Evolutionary conservation across 73 alveolate species (phyloP).

Genomic region (Stentor coeruleus): DNA sequence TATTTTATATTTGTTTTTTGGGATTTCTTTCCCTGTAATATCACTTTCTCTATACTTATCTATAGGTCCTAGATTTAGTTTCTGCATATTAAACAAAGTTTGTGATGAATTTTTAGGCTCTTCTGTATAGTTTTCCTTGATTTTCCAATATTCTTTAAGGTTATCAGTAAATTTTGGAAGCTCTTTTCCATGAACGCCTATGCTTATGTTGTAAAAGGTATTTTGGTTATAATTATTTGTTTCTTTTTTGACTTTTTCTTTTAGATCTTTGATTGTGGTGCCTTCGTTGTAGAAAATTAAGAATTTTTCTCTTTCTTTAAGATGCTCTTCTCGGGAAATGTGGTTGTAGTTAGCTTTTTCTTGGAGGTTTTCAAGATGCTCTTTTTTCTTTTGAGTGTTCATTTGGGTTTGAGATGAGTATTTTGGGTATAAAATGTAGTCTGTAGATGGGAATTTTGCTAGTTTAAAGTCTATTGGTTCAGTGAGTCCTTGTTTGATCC

Average conservation of each 20-base stretch:
- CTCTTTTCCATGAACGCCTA: conserved; percentile 36
- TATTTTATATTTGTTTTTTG: not conserved
- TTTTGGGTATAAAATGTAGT: not conserved
- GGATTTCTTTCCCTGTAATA: not conserved
- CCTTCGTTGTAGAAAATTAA: not conserved
- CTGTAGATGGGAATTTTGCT: not conserved
- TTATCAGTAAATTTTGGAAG: conserved; percentile 26
- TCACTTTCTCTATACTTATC: not conserved
- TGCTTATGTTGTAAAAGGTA: conserved; percentile 1
- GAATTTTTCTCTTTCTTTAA: not conserved
- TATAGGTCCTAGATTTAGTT: not conserved
- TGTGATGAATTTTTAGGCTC: not conserved
- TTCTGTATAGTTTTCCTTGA: not conserved
- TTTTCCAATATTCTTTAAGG: not conserved
- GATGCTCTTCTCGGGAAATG: not conserved
- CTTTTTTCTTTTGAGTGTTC: not conserved
- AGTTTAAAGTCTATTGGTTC: not conserved
- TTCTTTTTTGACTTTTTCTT: not conserved
- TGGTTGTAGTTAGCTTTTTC: not conserved
- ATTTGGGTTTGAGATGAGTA: not conserved
- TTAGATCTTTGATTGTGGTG: not conserved
- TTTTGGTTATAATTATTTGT: not conserved
- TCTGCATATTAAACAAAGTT: not conserved
- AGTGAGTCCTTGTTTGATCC: not conserved
- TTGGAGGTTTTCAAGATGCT: not conserved